These are phyloP conservation scores for Aureobasidium sp. DNA, from an alignment of 2,329 filamentous ascomycete genomes.

Conservation along the genomic window DNA sequence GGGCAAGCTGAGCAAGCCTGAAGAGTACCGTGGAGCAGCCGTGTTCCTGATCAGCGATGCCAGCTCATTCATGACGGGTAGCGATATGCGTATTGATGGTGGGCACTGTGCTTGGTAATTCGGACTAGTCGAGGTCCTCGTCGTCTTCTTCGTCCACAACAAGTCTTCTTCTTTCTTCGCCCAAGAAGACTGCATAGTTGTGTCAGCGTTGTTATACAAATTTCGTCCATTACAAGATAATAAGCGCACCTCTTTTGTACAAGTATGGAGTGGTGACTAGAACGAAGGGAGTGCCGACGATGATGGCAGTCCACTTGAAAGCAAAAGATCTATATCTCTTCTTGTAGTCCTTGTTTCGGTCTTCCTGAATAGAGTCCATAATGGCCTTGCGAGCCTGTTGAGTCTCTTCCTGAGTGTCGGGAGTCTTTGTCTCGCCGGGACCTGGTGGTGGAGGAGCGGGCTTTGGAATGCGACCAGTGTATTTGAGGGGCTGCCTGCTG, in stretches of 20 bases:
- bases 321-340: neutral
- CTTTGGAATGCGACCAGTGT: conserved; percentile 6
- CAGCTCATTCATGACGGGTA: conserved; percentile 50
- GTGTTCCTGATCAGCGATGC: conserved; percentile 34
- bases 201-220: neutral
- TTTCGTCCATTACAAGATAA: neutral
- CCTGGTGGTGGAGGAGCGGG: conserved; percentile 2
- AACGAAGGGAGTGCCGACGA: neutral
- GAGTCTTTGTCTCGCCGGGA: neutral
- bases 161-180: conserved; percentile 7
- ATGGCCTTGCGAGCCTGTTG: neutral
- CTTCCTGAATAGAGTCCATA: neutral
- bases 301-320: neutral
- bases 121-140: neutral
- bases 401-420: neutral
- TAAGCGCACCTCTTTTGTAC: conserved; percentile 2
- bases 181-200: conserved; percentile 4
- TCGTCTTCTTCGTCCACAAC: neutral
- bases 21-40: conserved; percentile 33
- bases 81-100: conserved; percentile 48
- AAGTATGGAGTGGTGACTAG: neutral
- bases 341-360: neutral
- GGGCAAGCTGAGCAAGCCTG: conserved; percentile 34
- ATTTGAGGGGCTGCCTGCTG: neutral
- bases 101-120: conserved; percentile 47